These are phyloP conservation scores for Mrakiaceae sp. DNA, from an alignment of 1,284 basidiomycete species.

Conservation along the genomic window DNA sequence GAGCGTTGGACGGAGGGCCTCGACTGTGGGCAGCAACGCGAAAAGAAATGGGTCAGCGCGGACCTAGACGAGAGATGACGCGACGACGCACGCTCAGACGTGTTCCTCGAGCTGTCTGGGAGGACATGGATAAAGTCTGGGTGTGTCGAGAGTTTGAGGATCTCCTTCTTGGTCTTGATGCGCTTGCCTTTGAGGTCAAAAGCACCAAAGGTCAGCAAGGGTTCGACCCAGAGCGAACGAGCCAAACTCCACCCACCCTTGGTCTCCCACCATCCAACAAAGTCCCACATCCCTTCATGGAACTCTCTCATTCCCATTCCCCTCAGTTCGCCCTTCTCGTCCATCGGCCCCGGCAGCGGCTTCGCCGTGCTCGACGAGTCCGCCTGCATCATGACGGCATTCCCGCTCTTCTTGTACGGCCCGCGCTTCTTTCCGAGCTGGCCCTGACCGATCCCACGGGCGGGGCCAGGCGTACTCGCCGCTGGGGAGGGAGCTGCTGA, in stretches of 20 bases:
- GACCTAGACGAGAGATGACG: too few relatives aligned
- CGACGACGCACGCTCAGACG: too few relatives aligned
- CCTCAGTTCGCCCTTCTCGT: slow-evolving; percentile 5
- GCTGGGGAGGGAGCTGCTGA: background rate
- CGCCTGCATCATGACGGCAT: background rate
- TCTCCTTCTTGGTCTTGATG: slow-evolving; percentile 15
- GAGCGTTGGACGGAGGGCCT: too few relatives aligned
- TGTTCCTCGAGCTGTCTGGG: too few relatives aligned
- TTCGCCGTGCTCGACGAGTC: background rate
- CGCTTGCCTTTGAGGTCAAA: background rate
- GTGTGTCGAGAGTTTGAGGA: slow-evolving; percentile 1
- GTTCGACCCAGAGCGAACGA: background rate
- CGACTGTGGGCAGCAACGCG: too few relatives aligned
- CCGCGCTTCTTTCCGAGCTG: slow-evolving; percentile 17
- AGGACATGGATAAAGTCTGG: too few relatives aligned
- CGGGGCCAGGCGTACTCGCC: background rate
- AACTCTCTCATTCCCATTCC: slow-evolving; percentile 5
- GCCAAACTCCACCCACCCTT: background rate
- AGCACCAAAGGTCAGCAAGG: background rate
- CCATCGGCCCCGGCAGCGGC: slow-evolving; percentile 1
- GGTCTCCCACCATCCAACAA: slow-evolving; percentile 15
- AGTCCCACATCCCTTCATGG: background rate
- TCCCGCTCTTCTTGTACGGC: slow-evolving; percentile 10
- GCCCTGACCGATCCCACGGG: background rate
- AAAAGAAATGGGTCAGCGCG: too few relatives aligned